A percentile compares a stretch with the other conserved stretches of the same genome.
Conservation (phyloP, 441 rosid genomes). For the Erodium moschatum region DNA sequence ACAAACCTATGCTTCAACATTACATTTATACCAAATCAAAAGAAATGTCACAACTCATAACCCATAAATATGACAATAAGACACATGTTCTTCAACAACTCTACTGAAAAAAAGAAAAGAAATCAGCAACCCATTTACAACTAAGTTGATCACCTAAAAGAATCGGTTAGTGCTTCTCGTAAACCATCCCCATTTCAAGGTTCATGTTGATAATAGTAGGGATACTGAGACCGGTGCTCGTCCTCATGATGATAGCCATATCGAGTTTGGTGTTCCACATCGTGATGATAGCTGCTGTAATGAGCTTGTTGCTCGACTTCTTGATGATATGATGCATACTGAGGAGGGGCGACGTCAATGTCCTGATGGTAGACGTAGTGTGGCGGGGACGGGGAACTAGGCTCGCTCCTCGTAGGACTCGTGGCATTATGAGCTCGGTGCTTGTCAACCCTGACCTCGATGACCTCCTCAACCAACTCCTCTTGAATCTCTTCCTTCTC, state of each 20-base stretch:
- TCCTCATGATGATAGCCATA: constrained; percentile 5
- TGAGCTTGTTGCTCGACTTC: constrained; percentile 21
- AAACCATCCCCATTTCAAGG: constrained; percentile 10
- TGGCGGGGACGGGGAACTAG: constrained; percentile 49
- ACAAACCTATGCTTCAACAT: no score
- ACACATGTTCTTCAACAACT: no score
- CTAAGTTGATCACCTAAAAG: constrained; percentile 10
- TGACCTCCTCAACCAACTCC: constrained; percentile 11
- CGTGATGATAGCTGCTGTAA: constrained; percentile 13
- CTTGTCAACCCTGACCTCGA: constrained; percentile 36
- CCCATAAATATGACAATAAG: no score
- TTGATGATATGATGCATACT: constrained; percentile 26
- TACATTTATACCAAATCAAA: no score
- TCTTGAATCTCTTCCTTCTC: constrained; percentile 32
- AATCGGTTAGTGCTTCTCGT: constrained; percentile 22
- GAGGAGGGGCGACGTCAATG: constrained; percentile 24
- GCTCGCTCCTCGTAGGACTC: constrained; percentile 31
- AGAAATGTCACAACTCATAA: no score
- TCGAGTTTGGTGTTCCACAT: constrained; percentile 11
- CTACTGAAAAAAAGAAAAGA: no score
- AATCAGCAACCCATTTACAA: no score
- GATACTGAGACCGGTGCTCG: constrained; percentile 25
- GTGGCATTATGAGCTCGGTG: constrained; percentile 25
- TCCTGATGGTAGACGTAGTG: constrained; percentile 24
- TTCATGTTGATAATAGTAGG: constrained; percentile 38